phyloP scores from a whole-genome alignment of 768 basidiomycete species.

The Trametes coccinea region DNA sequence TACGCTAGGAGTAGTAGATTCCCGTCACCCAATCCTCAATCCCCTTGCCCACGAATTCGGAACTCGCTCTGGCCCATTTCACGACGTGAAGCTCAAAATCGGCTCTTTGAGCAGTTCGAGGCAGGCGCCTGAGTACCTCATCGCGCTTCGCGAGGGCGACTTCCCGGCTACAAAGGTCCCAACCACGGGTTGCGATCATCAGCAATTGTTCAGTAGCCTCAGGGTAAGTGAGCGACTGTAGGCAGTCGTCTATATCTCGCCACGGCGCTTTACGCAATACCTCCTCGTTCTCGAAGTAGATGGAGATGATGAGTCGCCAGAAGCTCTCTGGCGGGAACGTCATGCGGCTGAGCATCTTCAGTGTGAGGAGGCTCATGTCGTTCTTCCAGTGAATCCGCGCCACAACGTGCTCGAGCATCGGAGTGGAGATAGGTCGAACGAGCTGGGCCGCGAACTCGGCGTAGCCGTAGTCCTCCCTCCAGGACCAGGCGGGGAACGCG shows the following conservation, averaged over 20 bases:
- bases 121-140: too few species aligned
- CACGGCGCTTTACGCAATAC: slow-evolving; percentile 2
- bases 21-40: too few species aligned
- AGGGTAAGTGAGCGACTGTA: background rate
- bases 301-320: background rate
- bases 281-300: slow-evolving; percentile 1
- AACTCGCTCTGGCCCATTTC: too few species aligned
- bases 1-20: too few species aligned
- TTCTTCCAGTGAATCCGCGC: slow-evolving; percentile 5
- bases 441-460: slow-evolving; percentile 2
- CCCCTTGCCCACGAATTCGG: too few species aligned
- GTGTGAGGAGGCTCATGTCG: slow-evolving; percentile 6
- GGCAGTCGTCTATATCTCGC: slow-evolving; percentile 2
- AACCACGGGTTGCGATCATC: too few species aligned
- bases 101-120: too few species aligned
- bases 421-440: background rate
- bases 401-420: slow-evolving; percentile 2
- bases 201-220: background rate
- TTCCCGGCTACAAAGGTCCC: too few species aligned
- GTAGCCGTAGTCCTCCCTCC: background rate
- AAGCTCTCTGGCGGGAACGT: background rate
- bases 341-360: slow-evolving; percentile 4
- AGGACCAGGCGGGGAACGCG: background rate
- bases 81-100: too few species aligned
- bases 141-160: too few species aligned